Conservation (phyloP, 129 eudicot species). For the Escallonia herrerae region DNA sequence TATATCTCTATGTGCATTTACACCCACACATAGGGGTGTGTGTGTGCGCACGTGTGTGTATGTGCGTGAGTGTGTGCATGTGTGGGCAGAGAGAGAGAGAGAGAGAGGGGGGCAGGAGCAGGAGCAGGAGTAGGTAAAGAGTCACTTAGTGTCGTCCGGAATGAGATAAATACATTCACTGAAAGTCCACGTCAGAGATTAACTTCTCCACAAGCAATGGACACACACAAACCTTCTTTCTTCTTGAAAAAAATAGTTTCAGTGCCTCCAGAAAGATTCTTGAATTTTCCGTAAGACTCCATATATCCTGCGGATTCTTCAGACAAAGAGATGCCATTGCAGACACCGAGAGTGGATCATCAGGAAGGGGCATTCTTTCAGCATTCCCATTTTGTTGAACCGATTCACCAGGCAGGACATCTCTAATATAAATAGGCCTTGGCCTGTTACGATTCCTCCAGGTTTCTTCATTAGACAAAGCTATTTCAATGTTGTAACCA, state of each 20-base stretch:
- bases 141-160: background rate
- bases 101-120: background rate
- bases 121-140: background rate
- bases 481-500: slow-evolving; percentile 86
- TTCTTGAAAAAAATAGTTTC: slow-evolving; percentile 55
- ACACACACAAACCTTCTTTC: slow-evolving; percentile 55
- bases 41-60: no score
- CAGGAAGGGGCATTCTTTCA: slow-evolving; percentile 22
- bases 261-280: slow-evolving; percentile 72
- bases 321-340: slow-evolving; percentile 80
- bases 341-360: slow-evolving; percentile 47
- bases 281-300: slow-evolving; percentile 82
- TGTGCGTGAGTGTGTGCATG: no score
- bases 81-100: background rate
- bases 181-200: background rate
- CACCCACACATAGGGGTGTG: no score
- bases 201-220: background rate
- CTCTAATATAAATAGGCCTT: slow-evolving; percentile 72
- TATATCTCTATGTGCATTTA: no score
- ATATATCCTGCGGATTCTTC: slow-evolving; percentile 88
- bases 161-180: background rate
- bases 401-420: slow-evolving; percentile 37
- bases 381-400: slow-evolving; percentile 49
- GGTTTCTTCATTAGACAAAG: slow-evolving; percentile 91
- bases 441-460: slow-evolving; percentile 88